Base-by-base conservation (phyloP, 345 rosid genomes). In the Rhizophora mangle region DNA sequence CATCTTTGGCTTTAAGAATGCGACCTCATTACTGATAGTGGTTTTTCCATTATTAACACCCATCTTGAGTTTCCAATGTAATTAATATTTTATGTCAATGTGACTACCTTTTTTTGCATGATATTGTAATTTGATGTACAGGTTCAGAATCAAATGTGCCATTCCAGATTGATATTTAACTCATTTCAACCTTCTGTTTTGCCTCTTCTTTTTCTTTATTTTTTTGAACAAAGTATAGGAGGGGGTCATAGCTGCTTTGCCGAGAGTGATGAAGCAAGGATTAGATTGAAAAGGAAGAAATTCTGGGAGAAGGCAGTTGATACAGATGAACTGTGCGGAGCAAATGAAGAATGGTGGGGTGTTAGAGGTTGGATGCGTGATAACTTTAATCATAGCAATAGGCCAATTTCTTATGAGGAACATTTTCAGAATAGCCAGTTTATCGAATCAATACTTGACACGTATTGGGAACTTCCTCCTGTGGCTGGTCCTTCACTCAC, bases 231-330 rank as follows among this genome's bases (percentile, higher is more conserved):
- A 18, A 20, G 22, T 58, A 22, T 65, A 96, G 99, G 99, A 60
- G 99, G 99, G 27, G 99, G 99, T 18, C 99, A 96, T 71, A 92
- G 96, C 81, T 96, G 99, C 85, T 90, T 90, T 69, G 79, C 67
- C 71, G 96, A 92, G 67, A 85, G 99, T 26, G 99, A 92, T 66
- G 99, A 96, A 85, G 91, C 92, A 19, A 83, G 97, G 77, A 74
- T 90, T 59, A 80, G 99, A 82, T 80, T 78, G 20, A 90, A 83
- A 75, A 87, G 98, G 81, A 83, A 85, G 85, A 84, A 84, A 62
- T 92, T 95, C 85, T 95, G 98, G 99, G 97, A 90, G 72, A 92
- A 95, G 82, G 96, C 99, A 57, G 93, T 92, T 60, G 93, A 86
- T 57, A 49, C 70, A 69, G 88, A 87, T 60, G 99, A 92, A 69